Conservation (phyloP, 768 basidiomycete genomes). For the Amanita jacksonii region DNA sequence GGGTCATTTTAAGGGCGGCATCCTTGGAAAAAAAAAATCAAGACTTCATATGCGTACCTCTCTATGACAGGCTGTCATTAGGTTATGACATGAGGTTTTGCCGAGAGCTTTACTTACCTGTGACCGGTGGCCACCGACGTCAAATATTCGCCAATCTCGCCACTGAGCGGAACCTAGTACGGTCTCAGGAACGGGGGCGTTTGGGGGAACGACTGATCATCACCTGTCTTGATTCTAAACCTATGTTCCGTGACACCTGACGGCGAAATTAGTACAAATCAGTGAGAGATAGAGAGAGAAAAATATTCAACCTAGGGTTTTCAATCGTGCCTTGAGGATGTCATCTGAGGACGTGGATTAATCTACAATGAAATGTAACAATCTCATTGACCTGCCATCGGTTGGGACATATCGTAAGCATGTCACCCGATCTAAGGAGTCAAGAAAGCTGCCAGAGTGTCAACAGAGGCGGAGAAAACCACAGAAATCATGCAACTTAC, state of each 20-base stretch:
- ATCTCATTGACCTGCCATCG: constrained; percentile 37
- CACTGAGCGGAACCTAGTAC: constrained; percentile 17
- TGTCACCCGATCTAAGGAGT: constrained; percentile 55
- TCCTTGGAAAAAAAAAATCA: neutral
- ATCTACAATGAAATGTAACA: neutral
- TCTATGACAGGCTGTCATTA: constrained; percentile 16
- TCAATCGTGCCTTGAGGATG: constrained; percentile 60
- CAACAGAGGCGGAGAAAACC: neutral
- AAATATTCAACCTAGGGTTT: constrained; percentile 33
- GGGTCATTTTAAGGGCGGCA: constrained; percentile 1
- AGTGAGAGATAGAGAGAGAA: neutral
- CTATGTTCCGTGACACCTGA: constrained; percentile 64
- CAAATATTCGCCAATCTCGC: constrained; percentile 37
- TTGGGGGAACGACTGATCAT: constrained; percentile 1
- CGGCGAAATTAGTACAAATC: too few species aligned
- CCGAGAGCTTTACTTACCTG: constrained; percentile 34
- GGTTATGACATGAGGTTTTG: neutral
- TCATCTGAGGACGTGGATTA: constrained; percentile 37
- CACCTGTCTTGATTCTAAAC: constrained; percentile 47
- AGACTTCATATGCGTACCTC: constrained; percentile 18
- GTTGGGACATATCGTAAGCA: constrained; percentile 53
- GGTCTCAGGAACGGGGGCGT: neutral
- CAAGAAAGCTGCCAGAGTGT: constrained; percentile 47
- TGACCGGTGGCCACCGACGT: constrained; percentile 58
- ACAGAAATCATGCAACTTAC: constrained; percentile 31